A percentile compares a stretch with the other conserved stretches of the same genome.
Evolutionary conservation across 2,329 filamentous ascomycete species (phyloP).

Genomic region (Dactylella cylindrospora): DNA sequence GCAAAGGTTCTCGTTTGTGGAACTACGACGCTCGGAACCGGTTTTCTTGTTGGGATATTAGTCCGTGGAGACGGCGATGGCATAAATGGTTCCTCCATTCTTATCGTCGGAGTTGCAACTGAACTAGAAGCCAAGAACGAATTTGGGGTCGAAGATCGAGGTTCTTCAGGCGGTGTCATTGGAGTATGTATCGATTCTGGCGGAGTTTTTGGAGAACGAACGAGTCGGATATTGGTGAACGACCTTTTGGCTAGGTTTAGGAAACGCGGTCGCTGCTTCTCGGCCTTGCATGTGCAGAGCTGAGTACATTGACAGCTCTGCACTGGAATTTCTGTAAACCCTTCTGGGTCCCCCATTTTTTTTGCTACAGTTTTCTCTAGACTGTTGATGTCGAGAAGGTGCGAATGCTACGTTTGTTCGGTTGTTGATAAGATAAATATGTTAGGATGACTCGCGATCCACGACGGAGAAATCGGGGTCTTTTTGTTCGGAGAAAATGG

Average conservation of each 20-base stretch:
- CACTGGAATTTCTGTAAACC: constrained; percentile 5
- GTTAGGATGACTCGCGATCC: constrained; percentile 37
- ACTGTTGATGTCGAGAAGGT: neutral
- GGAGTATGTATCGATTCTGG: constrained; percentile 27
- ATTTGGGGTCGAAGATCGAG: constrained; percentile 16
- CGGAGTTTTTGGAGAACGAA: constrained; percentile 34
- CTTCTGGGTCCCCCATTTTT: constrained; percentile 26
- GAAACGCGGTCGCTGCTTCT: constrained; percentile 41
- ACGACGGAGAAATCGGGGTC: constrained; percentile 31
- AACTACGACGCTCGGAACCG: constrained; percentile 33
- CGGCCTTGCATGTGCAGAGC: constrained; percentile 33
- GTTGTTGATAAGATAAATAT: constrained; percentile 27
- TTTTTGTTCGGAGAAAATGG: constrained; percentile 33
- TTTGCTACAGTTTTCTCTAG: neutral
- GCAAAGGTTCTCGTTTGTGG: constrained; percentile 37
- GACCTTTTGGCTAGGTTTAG: constrained; percentile 39
- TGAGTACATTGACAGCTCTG: constrained; percentile 27
- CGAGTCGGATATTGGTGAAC: constrained; percentile 43
- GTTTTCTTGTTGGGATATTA: constrained; percentile 29
- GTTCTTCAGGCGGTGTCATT: constrained; percentile 37
- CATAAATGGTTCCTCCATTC: constrained; percentile 16
- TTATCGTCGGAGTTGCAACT: constrained; percentile 24
- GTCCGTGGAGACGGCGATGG: constrained; percentile 31
- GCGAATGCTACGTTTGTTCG: constrained; percentile 18
- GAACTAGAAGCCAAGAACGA: neutral